Percentiles rank a stretch among this genome's conserved stretches.
These are phyloP conservation scores for Cordyceps tenuipes DNA, from an alignment of 2,329 filamentous ascomycete genomes.

Conservation along the genomic window DNA sequence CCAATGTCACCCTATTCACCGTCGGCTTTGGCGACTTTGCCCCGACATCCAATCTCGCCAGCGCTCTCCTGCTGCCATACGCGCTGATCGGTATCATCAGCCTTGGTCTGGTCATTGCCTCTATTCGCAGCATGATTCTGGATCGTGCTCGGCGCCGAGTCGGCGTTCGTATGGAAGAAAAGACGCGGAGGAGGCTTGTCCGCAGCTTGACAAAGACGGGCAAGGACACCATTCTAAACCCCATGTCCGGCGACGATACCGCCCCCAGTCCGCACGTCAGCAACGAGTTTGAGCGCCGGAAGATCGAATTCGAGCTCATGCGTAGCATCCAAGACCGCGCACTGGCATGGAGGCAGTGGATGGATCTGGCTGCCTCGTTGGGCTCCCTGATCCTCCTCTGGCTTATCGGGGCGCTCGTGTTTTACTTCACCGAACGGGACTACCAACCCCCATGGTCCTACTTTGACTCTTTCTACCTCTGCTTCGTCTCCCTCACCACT, in stretches of 20 bases:
- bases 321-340: conserved; percentile 65
- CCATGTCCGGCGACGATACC: conserved; percentile 26
- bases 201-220: conserved; percentile 36
- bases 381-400: conserved; percentile 66
- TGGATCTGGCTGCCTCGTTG: conserved; percentile 59
- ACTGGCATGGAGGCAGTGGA: conserved; percentile 61
- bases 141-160: conserved; percentile 48
- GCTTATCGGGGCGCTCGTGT: conserved; percentile 71
- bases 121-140: conserved; percentile 59
- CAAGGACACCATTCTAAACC: conserved; percentile 40
- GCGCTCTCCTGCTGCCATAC: conserved; percentile 73
- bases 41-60: conserved; percentile 44
- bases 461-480: conserved; percentile 77
- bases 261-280: conserved; percentile 11
- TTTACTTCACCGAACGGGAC: conserved; percentile 43
- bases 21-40: conserved; percentile 53
- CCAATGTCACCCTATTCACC: conserved; percentile 61
- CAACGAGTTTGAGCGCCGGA: conserved; percentile 51
- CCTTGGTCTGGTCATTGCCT: conserved; percentile 73
- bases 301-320: conserved; percentile 72
- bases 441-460: conserved; percentile 58
- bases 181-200: conserved; percentile 43
- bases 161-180: conserved; percentile 51
- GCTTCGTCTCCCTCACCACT: conserved; percentile 73
- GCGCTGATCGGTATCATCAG: conserved; percentile 77